phyloP scores from a whole-genome alignment of 139 green algal genomes.

The Limnomonas spitsbergensis region DNA sequence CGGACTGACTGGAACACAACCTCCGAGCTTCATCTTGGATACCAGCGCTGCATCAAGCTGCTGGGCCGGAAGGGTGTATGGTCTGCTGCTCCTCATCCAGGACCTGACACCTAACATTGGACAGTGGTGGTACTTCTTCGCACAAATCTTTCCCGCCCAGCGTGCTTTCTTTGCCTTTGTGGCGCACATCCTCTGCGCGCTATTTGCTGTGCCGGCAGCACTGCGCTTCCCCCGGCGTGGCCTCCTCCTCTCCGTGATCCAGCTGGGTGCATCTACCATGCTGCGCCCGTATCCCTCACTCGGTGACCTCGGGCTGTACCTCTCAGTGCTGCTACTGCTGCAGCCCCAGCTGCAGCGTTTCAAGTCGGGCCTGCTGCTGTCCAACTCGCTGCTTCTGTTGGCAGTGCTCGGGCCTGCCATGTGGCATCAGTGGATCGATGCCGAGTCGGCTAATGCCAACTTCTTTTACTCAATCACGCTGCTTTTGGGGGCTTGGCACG shows the following conservation, averaged over 20 bases:
- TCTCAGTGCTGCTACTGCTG: conserved; percentile 45
- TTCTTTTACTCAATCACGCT: conserved; percentile 82
- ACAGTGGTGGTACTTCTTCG: conserved; percentile 76
- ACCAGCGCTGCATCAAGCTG: too few relatives aligned
- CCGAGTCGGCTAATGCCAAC: conserved; percentile 73
- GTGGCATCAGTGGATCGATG: conserved; percentile 70
- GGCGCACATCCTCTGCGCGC: conserved; percentile 14
- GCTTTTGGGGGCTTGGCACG: conserved; percentile 57
- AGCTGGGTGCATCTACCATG: conserved; percentile 47
- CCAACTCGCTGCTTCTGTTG: conserved; percentile 52
- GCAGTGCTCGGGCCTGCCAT: conserved; percentile 57
- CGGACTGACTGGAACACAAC: too few relatives aligned
- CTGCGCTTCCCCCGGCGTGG: conserved; percentile 46
- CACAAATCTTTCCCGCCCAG: conserved; percentile 39
- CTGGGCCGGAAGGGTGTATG: conserved; percentile 36
- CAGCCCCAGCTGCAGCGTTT: conserved; percentile 33
- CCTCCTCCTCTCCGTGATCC: conserved; percentile 29
- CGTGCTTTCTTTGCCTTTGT: conserved; percentile 13
- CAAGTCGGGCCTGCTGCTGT: conserved; percentile 45
- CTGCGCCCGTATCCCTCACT: conserved; percentile 66
- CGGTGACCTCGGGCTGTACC: conserved; percentile 53
- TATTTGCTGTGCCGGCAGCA: conserved; percentile 50
- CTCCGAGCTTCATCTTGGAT: too few relatives aligned
- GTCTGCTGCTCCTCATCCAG: conserved; percentile 38
- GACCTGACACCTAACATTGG: conserved; percentile 71